A percentile compares a stretch with the other conserved stretches of the same genome.
These are phyloP conservation scores for Erythrophleum fordii DNA, from an alignment of 306 rosid species.

Conservation along the genomic window DNA sequence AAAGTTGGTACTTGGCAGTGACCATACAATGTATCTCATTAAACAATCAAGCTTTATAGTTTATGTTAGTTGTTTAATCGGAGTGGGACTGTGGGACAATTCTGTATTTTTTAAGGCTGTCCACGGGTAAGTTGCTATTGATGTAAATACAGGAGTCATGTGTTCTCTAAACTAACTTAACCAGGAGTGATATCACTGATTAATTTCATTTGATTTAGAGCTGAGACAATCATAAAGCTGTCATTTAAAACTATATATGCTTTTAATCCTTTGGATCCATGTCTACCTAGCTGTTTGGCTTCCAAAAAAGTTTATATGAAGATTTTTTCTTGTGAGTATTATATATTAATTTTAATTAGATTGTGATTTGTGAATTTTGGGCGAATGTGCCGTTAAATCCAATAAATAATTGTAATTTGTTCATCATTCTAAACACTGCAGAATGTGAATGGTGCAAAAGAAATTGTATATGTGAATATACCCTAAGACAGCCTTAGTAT, in stretches of 20 bases:
- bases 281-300: neutral
- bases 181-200: neutral
- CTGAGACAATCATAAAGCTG: neutral
- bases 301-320: neutral
- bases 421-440: conserved; percentile 16
- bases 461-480: neutral
- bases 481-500: conserved; percentile 1
- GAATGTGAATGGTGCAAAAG: conserved; percentile 8
- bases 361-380: neutral
- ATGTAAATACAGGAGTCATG: neutral
- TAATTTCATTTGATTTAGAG: conserved; percentile 6
- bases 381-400: neutral
- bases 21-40: neutral
- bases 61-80: conserved; percentile 12
- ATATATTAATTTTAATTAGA: neutral
- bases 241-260: neutral
- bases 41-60: neutral
- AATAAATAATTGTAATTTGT: neutral
- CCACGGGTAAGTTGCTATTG: neutral
- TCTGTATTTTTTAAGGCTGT: conserved; percentile 13
- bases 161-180: neutral
- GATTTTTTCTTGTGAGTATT: neutral
- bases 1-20: conserved; percentile 18
- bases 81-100: neutral
- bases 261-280: conserved; percentile 13